Conservation (phyloP, 768 basidiomycete species). For the Lactifluus echinatus region DNA sequence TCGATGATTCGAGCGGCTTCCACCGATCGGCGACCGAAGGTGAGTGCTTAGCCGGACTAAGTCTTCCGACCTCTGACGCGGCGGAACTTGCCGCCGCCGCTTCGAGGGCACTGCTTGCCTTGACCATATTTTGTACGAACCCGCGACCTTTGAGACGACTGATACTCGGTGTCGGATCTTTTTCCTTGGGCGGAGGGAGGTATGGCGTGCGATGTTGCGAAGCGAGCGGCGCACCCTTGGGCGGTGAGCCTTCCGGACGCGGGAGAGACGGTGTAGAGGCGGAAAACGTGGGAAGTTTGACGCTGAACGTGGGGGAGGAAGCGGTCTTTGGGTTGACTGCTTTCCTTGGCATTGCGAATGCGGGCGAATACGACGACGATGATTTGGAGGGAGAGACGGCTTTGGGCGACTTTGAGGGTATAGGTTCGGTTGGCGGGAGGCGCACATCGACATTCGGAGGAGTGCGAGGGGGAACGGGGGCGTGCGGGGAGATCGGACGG, state of each 20-base stretch:
- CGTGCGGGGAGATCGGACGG: neutral
- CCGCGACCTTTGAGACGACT: constrained; percentile 78
- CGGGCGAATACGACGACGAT: neutral
- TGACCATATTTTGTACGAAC: constrained; percentile 78
- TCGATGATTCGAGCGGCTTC: constrained; percentile 11
- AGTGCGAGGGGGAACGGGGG: neutral
- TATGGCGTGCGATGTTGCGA: constrained; percentile 51
- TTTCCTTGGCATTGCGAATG: constrained; percentile 21
- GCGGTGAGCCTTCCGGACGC: constrained; percentile 44
- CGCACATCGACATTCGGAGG: neutral
- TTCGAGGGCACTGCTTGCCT: constrained; percentile 51
- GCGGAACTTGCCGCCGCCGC: constrained; percentile 29
- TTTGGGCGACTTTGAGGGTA: neutral
- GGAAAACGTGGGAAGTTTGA: constrained; percentile 22
- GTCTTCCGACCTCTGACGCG: constrained; percentile 10
- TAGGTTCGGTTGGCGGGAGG: neutral
- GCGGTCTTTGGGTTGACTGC: constrained; percentile 28
- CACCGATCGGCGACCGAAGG: constrained; percentile 11
- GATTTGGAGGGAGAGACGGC: constrained; percentile 18
- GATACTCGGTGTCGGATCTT: constrained; percentile 75
- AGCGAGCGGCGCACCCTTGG: constrained; percentile 35
- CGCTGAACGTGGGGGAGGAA: constrained; percentile 18
- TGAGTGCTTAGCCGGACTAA: constrained; percentile 1
- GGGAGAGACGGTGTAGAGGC: constrained; percentile 33
- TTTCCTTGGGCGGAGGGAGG: constrained; percentile 43